Percentiles rank a stretch among this genome's conserved stretches.
Conservation (phyloP, 169 alveolate genomes). For the Plasmodium coatneyi region DNA sequence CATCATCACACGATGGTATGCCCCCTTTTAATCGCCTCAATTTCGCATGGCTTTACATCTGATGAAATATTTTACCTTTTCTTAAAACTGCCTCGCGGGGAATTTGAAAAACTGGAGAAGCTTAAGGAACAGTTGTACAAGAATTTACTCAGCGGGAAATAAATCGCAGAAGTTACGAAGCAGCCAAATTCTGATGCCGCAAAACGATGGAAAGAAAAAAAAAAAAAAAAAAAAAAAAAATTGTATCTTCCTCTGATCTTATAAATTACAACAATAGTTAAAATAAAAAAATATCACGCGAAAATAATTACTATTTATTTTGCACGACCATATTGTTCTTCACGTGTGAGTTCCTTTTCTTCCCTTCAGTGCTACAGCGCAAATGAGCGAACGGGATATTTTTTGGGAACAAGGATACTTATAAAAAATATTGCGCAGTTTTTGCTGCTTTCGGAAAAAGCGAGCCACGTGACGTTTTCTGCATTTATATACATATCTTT, state of each 20-base stretch:
- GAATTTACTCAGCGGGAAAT: not conserved
- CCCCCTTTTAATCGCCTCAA: not conserved
- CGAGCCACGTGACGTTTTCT: not conserved
- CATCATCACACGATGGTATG: not conserved
- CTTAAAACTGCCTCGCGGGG: not conserved
- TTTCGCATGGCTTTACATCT: not conserved
- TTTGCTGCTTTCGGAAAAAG: not conserved
- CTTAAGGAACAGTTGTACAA: not conserved
- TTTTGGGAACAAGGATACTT: not conserved
- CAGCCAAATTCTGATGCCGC: not conserved
- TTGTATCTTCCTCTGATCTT: not conserved
- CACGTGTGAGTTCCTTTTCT: not conserved
- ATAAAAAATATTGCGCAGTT: not conserved
- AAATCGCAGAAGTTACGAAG: not conserved
- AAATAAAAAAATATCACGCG: not conserved
- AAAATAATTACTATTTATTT: too few species aligned
- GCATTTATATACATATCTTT: not conserved
- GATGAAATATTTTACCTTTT: not conserved
- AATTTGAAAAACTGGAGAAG: not conserved
- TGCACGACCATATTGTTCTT: not conserved
- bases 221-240: not conserved
- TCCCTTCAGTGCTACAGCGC: not conserved
- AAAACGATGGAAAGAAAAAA: not conserved
- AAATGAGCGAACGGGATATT: not conserved
- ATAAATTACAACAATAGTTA: not conserved